Evolutionary conservation across 2,329 filamentous ascomycete genomes (phyloP).

Genomic region (Sporothrix variecibatus): DNA sequence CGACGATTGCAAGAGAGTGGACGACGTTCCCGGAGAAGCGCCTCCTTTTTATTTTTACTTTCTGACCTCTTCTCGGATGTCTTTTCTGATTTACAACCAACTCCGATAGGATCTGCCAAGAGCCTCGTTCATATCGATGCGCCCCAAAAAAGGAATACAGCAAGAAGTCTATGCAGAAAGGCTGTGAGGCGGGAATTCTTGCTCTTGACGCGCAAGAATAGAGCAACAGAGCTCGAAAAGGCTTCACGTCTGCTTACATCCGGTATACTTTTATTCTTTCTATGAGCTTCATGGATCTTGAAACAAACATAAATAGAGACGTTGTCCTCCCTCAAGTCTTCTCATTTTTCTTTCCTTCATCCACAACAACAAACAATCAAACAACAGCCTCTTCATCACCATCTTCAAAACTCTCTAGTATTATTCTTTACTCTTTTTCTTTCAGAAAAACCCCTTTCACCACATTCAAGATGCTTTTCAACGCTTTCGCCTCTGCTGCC

Average conservation of each 20-base stretch:
- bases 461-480: conserved; percentile 19
- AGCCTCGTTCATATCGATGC: neutral
- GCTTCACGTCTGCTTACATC: neutral
- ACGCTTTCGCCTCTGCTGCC: neutral
- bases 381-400: neutral
- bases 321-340: conserved; percentile 1
- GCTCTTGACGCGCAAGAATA: neutral
- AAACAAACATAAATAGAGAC: conserved; percentile 14
- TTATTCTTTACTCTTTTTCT: neutral
- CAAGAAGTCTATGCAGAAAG: neutral
- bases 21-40: neutral
- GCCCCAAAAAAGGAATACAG: neutral
- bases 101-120: conserved; percentile 2
- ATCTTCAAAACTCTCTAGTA: neutral
- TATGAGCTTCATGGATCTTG: neutral
- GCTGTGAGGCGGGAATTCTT: neutral
- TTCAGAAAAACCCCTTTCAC: neutral
- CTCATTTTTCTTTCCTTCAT: neutral
- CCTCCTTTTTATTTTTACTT: neutral
- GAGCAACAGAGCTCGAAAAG: no score
- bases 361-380: conserved; percentile 8
- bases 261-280: neutral
- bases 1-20: neutral
- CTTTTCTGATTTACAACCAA: neutral
- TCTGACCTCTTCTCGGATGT: neutral